Evolutionary conservation across 768 basidiomycete genomes (phyloP).

Genomic region (Phaeotremella skinneri): DNA sequence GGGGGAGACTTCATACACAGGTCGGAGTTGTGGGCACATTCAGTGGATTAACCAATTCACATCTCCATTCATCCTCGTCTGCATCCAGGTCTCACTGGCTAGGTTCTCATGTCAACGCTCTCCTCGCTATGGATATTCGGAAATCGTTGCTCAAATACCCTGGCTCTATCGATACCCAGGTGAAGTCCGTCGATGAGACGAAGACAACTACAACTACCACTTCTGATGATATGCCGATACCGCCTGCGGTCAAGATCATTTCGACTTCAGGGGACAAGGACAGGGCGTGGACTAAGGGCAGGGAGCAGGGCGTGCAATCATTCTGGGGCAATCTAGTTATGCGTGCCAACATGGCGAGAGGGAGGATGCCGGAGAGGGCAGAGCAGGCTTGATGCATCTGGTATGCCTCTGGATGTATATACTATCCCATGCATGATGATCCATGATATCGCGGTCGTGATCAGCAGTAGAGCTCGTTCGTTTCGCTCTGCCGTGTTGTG

Average conservation of each 20-base stretch:
- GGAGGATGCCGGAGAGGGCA: neutral
- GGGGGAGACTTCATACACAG: conserved; percentile 6
- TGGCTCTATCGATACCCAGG: neutral
- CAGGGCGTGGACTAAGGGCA: conserved; percentile 1
- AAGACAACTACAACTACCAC: neutral
- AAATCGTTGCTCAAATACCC: conserved; percentile 22
- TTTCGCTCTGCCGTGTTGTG: conserved; percentile 13
- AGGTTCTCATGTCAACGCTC: neutral
- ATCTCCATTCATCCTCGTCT: neutral
- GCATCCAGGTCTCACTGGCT: conserved; percentile 3
- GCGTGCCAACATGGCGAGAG: neutral
- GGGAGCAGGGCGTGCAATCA: neutral
- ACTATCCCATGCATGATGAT: neutral
- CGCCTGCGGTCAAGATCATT: neutral
- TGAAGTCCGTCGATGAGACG: neutral
- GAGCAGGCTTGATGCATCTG: conserved; percentile 15
- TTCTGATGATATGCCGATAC: no score
- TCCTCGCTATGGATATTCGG: neutral
- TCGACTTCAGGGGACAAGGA: conserved; percentile 1
- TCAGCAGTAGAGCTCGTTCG: no score
- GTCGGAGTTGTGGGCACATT: conserved; percentile 1
- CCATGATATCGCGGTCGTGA: neutral
- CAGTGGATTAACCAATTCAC: conserved; percentile 3
- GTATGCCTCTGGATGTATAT: conserved; percentile 1
- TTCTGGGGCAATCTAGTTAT: neutral